Percentiles rank a stretch among this genome's conserved stretches.
phyloP scores from a whole-genome alignment of 148 eudicot species.

The Dysphania ambrosioides region DNA sequence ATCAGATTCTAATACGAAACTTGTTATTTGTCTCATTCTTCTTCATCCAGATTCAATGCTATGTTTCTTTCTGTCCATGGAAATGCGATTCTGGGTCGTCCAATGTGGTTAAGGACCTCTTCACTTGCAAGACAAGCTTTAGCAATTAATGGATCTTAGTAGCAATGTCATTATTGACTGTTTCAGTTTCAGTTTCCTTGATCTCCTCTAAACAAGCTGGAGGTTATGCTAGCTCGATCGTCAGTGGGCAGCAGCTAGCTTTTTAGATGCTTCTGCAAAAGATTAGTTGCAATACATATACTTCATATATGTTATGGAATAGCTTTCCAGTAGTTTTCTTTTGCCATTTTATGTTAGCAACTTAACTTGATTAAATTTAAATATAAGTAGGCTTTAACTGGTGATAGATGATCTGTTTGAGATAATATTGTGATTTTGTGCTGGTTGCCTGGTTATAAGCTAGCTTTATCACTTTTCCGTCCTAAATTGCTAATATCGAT shows the following conservation, averaged over 20 bases:
- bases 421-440: too few relatives aligned
- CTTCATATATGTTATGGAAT: background rate
- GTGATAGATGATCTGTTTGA: background rate
- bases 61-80: slow-evolving; percentile 80
- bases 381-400: background rate
- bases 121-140: slow-evolving; percentile 48
- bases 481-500: too few relatives aligned
- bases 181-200: background rate
- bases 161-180: slow-evolving; percentile 3
- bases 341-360: background rate
- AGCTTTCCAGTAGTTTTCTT: background rate
- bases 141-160: slow-evolving; percentile 15
- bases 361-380: background rate
- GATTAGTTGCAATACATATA: background rate
- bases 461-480: too few relatives aligned
- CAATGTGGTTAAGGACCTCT: slow-evolving; percentile 85
- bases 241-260: background rate
- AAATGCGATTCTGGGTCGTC: slow-evolving; percentile 78
- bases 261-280: background rate
- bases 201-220: slow-evolving; percentile 2
- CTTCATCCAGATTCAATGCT: slow-evolving; percentile 58
- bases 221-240: slow-evolving; percentile 10
- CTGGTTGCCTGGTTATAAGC: background rate
- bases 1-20: background rate
- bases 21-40: background rate